These are phyloP conservation scores for Astrothelium macrocarpum DNA, from an alignment of 495 filamentous ascomycete species.

Conservation along the genomic window DNA sequence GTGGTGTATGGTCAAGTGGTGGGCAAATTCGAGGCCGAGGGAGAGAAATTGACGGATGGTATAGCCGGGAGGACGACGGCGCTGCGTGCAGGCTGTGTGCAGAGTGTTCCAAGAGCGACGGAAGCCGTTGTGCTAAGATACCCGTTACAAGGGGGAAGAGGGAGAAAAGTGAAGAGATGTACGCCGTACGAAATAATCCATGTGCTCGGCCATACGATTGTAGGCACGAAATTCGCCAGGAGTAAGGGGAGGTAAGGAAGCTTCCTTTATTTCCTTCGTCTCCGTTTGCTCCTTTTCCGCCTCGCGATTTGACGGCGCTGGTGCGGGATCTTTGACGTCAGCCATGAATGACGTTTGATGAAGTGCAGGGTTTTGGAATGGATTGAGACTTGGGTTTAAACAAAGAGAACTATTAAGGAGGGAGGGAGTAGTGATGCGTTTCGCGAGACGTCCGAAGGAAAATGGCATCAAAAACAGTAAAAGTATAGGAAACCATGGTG, in stretches of 20 bases:
- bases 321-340: background rate
- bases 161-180: background rate
- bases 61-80: constrained; percentile 46
- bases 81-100: constrained; percentile 46
- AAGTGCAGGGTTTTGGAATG: background rate
- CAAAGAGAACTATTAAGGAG: background rate
- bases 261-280: constrained; percentile 14
- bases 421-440: background rate
- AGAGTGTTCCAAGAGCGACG: constrained; percentile 61
- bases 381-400: background rate
- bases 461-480: background rate
- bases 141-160: background rate
- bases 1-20: constrained; percentile 68
- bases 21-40: constrained; percentile 54
- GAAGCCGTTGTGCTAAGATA: constrained; percentile 58
- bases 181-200: constrained; percentile 60
- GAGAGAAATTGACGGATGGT: constrained; percentile 55
- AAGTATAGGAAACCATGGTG: background rate
- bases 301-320: background rate
- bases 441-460: background rate
- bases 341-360: background rate
- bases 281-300: background rate
- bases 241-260: constrained; percentile 39
- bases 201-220: constrained; percentile 65
- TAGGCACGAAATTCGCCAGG: constrained; percentile 51